phyloP scores from a whole-genome alignment of 768 basidiomycete species.

The Cantharellus anzutake region DNA sequence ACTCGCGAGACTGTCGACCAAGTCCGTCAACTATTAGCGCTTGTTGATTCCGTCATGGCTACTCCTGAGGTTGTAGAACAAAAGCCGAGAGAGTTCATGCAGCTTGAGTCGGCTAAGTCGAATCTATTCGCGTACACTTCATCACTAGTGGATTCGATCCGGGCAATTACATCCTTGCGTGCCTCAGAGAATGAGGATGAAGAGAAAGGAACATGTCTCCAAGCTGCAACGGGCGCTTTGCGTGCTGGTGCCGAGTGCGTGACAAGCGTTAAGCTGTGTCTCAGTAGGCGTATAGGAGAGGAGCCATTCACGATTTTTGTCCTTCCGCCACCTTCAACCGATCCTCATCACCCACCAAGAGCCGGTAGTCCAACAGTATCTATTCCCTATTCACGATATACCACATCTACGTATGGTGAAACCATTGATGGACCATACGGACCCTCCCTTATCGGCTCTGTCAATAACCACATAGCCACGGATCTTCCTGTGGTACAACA shows the following conservation, averaged over 20 bases:
- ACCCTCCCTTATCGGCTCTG: neutral
- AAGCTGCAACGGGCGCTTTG: conserved; percentile 73
- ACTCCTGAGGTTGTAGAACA: conserved; percentile 43
- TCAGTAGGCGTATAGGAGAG: conserved; percentile 43
- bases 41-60: conserved; percentile 75
- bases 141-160: conserved; percentile 73
- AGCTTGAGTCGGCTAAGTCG: conserved; percentile 54
- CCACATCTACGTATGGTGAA: neutral
- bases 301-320: conserved; percentile 46
- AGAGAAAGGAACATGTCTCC: conserved; percentile 57
- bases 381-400: neutral
- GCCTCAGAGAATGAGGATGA: conserved; percentile 44
- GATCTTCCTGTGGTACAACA: neutral
- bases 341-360: neutral
- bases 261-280: conserved; percentile 63
- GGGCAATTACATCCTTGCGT: conserved; percentile 42
- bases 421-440: conserved; percentile 1
- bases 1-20: conserved; percentile 89
- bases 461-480: no score
- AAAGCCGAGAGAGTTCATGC: conserved; percentile 33
- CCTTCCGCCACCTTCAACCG: conserved; percentile 22
- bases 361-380: neutral
- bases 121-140: conserved; percentile 70
- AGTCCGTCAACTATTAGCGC: conserved; percentile 75
- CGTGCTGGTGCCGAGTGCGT: conserved; percentile 82